Percentiles rank a stretch among this genome's conserved stretches.
These are phyloP conservation scores for Scytalidium sp. DNA, from an alignment of 2,329 filamentous ascomycete genomes.

Conservation along the genomic window DNA sequence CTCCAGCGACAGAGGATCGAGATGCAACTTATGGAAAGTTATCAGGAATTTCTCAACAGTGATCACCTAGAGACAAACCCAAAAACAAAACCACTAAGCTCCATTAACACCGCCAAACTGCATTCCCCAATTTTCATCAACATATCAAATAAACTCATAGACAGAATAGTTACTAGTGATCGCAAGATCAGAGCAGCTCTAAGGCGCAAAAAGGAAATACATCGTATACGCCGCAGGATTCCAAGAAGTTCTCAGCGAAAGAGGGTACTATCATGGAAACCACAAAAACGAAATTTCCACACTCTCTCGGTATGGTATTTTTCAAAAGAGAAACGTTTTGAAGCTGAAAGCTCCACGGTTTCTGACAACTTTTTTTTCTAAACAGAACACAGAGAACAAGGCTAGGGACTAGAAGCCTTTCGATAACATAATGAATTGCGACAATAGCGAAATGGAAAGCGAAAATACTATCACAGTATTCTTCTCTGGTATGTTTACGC, in stretches of 20 bases:
- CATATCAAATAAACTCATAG: constrained; percentile 39
- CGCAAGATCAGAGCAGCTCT: constrained; percentile 6
- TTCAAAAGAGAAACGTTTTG: neutral
- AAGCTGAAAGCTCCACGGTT: neutral
- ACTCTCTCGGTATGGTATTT: neutral
- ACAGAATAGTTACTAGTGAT: constrained; percentile 17
- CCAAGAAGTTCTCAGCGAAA: neutral
- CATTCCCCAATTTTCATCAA: constrained; percentile 67
- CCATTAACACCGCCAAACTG: constrained; percentile 49
- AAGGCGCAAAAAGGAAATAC: neutral
- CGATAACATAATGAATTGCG: no score
- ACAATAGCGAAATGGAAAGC: no score
- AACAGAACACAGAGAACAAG: neutral
- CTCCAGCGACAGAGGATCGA: no score
- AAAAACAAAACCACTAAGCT: neutral
- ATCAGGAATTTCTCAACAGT: neutral
- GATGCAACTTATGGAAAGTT: constrained; percentile 4
- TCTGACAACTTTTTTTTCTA: neutral
- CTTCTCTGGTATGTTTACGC: no score
- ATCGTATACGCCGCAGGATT: neutral
- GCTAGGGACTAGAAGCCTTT: neutral
- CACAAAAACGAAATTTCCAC: neutral
- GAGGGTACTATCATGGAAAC: neutral
- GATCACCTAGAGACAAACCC: neutral
- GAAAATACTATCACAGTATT: no score